phyloP scores from a whole-genome alignment of 345 rosid genomes.

The Eucalyptus marginata region DNA sequence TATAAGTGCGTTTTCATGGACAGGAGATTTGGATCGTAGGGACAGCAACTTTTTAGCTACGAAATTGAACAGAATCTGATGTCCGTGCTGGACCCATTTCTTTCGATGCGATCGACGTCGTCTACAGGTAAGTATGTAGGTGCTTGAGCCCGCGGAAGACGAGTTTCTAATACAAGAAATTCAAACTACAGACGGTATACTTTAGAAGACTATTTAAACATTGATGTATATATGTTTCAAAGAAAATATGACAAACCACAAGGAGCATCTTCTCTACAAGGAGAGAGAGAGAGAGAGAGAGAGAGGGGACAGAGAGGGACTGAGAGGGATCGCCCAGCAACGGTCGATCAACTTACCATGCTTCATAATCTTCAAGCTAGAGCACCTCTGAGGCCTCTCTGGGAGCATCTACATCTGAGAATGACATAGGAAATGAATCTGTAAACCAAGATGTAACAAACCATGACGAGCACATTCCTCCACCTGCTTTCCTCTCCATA shows the following conservation, averaged over 20 bases:
- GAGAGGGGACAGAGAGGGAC: background rate
- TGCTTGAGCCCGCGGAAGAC: background rate
- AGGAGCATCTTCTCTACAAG: background rate
- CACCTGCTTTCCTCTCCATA: slow-evolving; percentile 61
- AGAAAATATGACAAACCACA: background rate
- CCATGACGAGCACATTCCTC: slow-evolving; percentile 74
- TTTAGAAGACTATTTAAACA: background rate
- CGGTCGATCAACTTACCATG: background rate
- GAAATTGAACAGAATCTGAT: background rate
- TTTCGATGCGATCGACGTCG: background rate
- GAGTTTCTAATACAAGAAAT: background rate
- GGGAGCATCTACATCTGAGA: slow-evolving; percentile 68
- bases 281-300: background rate
- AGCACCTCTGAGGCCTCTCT: slow-evolving; percentile 5
- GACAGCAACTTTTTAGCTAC: background rate
- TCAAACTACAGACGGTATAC: background rate
- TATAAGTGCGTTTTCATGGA: background rate
- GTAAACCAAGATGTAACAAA: slow-evolving; percentile 58
- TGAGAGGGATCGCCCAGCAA: background rate
- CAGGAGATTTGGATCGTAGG: background rate
- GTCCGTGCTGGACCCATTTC: background rate
- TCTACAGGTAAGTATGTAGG: background rate
- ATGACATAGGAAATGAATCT: slow-evolving; percentile 72
- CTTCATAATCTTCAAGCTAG: background rate
- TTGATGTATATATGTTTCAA: background rate